Base-by-base conservation (phyloP, 805 yeast species). In the Candida sonorensis region DNA sequence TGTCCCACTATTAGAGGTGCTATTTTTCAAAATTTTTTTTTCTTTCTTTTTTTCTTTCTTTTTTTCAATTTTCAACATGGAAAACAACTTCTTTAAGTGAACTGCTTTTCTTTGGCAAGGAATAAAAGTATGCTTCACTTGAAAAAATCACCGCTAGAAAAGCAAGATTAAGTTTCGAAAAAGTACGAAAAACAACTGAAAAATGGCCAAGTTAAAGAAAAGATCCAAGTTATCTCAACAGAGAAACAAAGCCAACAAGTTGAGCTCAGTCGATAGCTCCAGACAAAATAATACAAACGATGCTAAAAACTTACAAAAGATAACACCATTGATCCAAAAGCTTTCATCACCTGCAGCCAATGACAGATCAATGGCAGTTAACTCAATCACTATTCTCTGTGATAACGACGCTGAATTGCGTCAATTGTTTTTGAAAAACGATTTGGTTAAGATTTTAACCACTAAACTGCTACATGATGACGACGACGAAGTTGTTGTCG, bases 141-240 rank as follows among this genome's bases (percentile, higher is more conserved):
- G n/a, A 24, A 24, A 7, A 5, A 6, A 6, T 24, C 13, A 19
- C 10, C 7, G 10, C 21, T 8, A 19, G 7, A 10, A 19, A 19
- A 19, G 21, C 10, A 8, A 19, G 21, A 19, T 19, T 19, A 19
- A 23, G 17, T 5, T 7, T 15, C 5, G 13, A 13, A 7, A 2
- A 10, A 3, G n/a, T n/a, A n/a, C 16, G 26, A 23, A 12, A 23
- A n/a, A 8, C 8, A 23, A 4, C 11, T 23, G 10, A 5, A 29
- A 15, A 25, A 82, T 82, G 94, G 94, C 82, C 29, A 82, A 81
- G 57, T 68, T 82, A 25, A 82, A 79, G 67, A 80, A 74, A 53
- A 74, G 74, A 53, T 71, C 78, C 2, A 72, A 71, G 61, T 58
- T 68, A 3, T 63, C 77, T 1, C 48, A 47, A 23, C 50, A 45